These are phyloP conservation scores for Aspergillus intermedius DNA, from an alignment of 2,329 filamentous ascomycete species.

Conservation along the genomic window DNA sequence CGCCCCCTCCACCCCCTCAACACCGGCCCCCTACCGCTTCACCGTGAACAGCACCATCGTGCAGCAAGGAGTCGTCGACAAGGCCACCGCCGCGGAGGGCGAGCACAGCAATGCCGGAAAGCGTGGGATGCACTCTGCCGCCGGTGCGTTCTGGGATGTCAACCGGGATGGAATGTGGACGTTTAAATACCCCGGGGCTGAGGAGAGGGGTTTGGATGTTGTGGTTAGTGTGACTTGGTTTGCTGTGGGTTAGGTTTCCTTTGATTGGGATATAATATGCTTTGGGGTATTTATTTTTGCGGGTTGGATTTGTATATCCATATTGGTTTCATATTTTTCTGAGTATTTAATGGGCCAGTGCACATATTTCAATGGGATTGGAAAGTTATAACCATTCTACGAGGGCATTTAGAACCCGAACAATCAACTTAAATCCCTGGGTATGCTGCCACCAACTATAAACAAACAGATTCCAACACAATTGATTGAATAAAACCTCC, in stretches of 20 bases:
- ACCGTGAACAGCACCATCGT: slow-evolving; percentile 98
- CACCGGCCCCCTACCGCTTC: slow-evolving; percentile 71
- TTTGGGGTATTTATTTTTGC: neutral
- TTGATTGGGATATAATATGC: neutral
- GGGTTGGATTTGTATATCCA: slow-evolving; percentile 1
- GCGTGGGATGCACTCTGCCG: slow-evolving; percentile 58
- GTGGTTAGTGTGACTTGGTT: slow-evolving; percentile 47
- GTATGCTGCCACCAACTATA: neutral
- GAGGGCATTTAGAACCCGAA: neutral
- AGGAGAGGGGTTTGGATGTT: slow-evolving; percentile 43
- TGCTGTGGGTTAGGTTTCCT: slow-evolving; percentile 21
- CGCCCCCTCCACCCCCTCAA: slow-evolving; percentile 27
- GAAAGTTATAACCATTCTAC: neutral
- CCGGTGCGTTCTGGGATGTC: slow-evolving; percentile 46
- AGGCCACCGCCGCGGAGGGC: slow-evolving; percentile 49
- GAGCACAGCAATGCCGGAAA: slow-evolving; percentile 63
- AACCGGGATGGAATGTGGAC: slow-evolving; percentile 50
- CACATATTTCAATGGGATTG: neutral
- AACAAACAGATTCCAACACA: neutral
- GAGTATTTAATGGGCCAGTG: neutral
- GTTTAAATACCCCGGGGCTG: slow-evolving; percentile 44
- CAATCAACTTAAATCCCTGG: too few relatives aligned
- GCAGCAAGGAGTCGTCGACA: slow-evolving; percentile 64
- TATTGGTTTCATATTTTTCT: slow-evolving; percentile 1
- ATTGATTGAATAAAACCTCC: neutral